These are phyloP conservation scores for Lasiodiplodia theobromae DNA, from an alignment of 2,329 filamentous ascomycete species.

Conservation along the genomic window DNA sequence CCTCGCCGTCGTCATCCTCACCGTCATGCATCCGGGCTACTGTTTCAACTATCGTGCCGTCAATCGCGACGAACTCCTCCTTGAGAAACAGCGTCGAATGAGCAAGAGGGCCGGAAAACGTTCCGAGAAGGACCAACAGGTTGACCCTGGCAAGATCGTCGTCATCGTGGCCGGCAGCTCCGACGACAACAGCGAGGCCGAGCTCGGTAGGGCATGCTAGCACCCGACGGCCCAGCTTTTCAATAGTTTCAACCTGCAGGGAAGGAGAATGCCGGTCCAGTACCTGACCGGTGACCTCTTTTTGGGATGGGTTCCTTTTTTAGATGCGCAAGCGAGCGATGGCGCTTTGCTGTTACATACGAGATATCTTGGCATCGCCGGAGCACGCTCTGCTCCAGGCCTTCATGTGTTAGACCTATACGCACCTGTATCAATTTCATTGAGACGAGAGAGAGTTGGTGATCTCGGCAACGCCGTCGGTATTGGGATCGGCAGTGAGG, in stretches of 20 bases:
- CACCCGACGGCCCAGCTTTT: not conserved
- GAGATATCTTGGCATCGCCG: not conserved
- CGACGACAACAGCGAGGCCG: not conserved
- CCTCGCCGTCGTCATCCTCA: constrained; percentile 54
- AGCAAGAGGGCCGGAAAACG: not conserved
- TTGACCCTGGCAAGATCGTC: not conserved
- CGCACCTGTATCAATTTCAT: not conserved
- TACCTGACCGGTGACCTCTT: not conserved
- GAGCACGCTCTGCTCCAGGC: not conserved
- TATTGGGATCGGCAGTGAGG: not conserved
- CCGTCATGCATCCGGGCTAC: constrained; percentile 53
- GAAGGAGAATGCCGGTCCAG: not conserved
- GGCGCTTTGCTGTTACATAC: not conserved
- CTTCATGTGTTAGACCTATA: not conserved
- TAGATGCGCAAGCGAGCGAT: not conserved
- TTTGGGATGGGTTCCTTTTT: not conserved
- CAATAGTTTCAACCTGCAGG: not conserved
- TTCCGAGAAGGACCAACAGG: not conserved
- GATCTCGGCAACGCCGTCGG: not conserved
- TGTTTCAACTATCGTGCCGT: constrained; percentile 24
- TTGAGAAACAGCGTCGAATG: not conserved
- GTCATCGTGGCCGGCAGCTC: not conserved
- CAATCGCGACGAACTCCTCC: constrained; percentile 9
- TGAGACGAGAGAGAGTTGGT: not conserved
- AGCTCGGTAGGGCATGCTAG: not conserved